Percentiles rank a stretch among this genome's conserved stretches.
phyloP scores from a whole-genome alignment of 208 protist species.

The Leishmania guyanensis region DNA sequence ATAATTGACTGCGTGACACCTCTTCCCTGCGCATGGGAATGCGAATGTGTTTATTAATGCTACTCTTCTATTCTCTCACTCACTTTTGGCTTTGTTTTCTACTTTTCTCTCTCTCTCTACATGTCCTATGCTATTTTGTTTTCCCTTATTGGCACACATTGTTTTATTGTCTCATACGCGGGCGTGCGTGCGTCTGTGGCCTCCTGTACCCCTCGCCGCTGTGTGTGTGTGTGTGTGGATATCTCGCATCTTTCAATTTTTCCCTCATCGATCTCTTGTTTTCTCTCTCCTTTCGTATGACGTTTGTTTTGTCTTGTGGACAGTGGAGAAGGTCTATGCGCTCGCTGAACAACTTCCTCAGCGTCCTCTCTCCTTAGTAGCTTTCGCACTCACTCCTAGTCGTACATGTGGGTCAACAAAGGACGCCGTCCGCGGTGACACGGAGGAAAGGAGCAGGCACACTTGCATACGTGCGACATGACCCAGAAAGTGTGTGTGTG shows the following conservation, averaged over 20 bases:
- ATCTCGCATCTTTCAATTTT: neutral
- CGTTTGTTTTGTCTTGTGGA: neutral
- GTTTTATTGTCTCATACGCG: neutral
- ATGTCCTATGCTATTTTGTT: slow-evolving; percentile 6
- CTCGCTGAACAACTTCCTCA: neutral
- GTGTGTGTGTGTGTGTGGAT: neutral
- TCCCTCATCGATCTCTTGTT: neutral
- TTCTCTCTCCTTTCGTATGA: neutral
- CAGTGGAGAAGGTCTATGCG: neutral
- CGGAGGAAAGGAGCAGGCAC: neutral
- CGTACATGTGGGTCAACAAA: neutral
- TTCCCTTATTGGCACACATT: slow-evolving; percentile 1
- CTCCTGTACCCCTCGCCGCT: neutral
- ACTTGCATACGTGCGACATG: neutral
- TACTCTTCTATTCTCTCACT: slow-evolving; percentile 9
- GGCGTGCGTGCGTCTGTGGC: neutral
- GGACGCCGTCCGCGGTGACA: neutral
- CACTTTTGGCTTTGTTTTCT: slow-evolving; percentile 18
- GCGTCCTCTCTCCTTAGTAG: neutral
- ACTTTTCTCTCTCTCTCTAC: slow-evolving; percentile 8
- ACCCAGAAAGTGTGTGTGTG: neutral
- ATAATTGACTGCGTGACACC: slow-evolving; percentile 2
- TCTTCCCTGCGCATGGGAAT: neutral
- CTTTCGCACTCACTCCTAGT: neutral
- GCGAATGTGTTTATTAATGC: neutral